phyloP scores from a whole-genome alignment of 2,329 filamentous ascomycete genomes.

The Macrophomina pseudophaseolina region DNA sequence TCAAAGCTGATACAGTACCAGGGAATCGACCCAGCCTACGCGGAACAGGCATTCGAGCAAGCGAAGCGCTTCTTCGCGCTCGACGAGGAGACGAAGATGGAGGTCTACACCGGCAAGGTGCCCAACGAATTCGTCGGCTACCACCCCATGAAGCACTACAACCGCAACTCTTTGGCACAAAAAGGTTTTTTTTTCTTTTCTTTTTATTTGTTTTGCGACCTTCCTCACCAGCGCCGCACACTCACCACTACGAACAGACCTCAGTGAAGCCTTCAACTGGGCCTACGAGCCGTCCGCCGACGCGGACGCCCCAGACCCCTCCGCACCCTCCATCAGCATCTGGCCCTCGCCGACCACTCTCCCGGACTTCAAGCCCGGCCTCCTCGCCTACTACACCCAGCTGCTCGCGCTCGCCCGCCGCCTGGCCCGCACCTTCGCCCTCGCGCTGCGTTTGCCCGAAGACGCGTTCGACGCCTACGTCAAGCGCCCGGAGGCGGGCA shows the following conservation, averaged over 20 bases:
- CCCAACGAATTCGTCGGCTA: conserved; percentile 45
- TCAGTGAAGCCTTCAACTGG: conserved; percentile 39
- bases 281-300: conserved; percentile 32
- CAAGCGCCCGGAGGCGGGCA: conserved; percentile 49
- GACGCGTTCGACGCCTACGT: conserved; percentile 45
- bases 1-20: background rate
- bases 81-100: conserved; percentile 52
- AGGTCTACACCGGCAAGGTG: conserved; percentile 51
- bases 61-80: conserved; percentile 51
- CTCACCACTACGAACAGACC: conserved; percentile 27
- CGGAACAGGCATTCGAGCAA: conserved; percentile 43
- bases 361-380: conserved; percentile 44
- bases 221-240: too few relatives aligned
- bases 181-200: conserved; percentile 37
- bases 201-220: too few relatives aligned
- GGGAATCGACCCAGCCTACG: conserved; percentile 39
- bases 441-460: conserved; percentile 49
- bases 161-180: conserved; percentile 56
- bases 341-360: conserved; percentile 35
- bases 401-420: conserved; percentile 46
- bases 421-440: conserved; percentile 43
- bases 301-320: conserved; percentile 27
- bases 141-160: conserved; percentile 48
- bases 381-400: conserved; percentile 44
- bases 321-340: conserved; percentile 34